phyloP scores from a whole-genome alignment of 306 rosid genomes.

The Medicago arabica region DNA sequence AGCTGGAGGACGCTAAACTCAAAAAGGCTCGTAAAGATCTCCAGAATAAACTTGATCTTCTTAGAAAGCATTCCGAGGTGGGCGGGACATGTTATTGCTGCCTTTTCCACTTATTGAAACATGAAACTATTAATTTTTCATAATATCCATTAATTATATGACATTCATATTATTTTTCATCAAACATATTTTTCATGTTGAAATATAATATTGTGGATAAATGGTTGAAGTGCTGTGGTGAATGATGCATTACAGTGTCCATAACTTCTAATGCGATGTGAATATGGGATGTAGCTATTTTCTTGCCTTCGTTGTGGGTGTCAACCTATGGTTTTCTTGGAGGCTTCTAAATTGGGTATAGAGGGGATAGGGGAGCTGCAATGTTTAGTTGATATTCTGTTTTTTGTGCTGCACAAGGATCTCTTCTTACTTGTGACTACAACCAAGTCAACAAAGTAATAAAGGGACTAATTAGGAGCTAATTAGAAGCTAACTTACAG shows the following conservation, averaged over 20 bases:
- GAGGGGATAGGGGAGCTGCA: slow-evolving; percentile 14
- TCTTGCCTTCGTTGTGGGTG: no score
- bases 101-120: slow-evolving; percentile 31
- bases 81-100: slow-evolving; percentile 42
- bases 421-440: slow-evolving; percentile 26
- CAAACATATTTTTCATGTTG: slow-evolving; percentile 21
- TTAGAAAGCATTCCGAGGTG: slow-evolving; percentile 86
- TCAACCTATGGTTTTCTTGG: slow-evolving; percentile 21
- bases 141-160: slow-evolving; percentile 24
- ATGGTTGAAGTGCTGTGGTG: slow-evolving; percentile 33
- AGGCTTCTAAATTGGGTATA: slow-evolving; percentile 22
- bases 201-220: slow-evolving; percentile 20
- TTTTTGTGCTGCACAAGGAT: not conserved
- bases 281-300: no score
- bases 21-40: slow-evolving; percentile 79
- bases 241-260: slow-evolving; percentile 32
- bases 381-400: slow-evolving; percentile 3
- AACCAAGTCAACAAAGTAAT: slow-evolving; percentile 28
- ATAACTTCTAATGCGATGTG: no score
- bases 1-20: slow-evolving; percentile 66
- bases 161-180: slow-evolving; percentile 16
- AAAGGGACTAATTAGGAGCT: not conserved
- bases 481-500: slow-evolving; percentile 4
- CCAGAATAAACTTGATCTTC: slow-evolving; percentile 77
- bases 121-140: slow-evolving; percentile 14